phyloP scores from a whole-genome alignment of 2,329 filamentous ascomycete genomes.

The Penicillium digitatum region DNA sequence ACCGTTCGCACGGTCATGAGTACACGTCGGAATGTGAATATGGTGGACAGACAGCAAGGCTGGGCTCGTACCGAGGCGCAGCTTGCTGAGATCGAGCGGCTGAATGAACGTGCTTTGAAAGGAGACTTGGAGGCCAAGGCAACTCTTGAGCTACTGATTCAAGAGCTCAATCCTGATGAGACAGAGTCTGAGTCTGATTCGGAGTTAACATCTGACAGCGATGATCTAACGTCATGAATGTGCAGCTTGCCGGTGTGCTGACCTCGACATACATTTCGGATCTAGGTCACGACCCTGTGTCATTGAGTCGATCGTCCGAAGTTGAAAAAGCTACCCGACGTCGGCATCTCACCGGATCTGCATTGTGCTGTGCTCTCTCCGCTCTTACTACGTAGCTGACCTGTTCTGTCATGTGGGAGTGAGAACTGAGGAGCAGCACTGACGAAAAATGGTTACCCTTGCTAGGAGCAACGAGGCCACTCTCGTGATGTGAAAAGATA shows the following conservation, averaged over 20 bases:
- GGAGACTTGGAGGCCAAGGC: constrained; percentile 37
- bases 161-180: constrained; percentile 1
- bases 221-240: background rate
- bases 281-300: background rate
- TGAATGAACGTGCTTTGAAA: constrained; percentile 35
- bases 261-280: background rate
- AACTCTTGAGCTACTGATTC: constrained; percentile 32
- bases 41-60: constrained; percentile 31
- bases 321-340: background rate
- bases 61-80: constrained; percentile 41
- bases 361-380: background rate
- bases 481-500: background rate
- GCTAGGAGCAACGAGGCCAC: background rate
- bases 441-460: background rate
- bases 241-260: background rate
- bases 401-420: background rate
- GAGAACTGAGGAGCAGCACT: background rate
- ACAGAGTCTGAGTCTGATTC: constrained; percentile 1
- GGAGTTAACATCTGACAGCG: background rate
- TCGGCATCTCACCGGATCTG: background rate
- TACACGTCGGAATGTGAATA: constrained; percentile 30
- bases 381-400: background rate
- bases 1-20: constrained; percentile 60
- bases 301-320: background rate
- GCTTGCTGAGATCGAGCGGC: constrained; percentile 33